Percentiles rank a stretch among this genome's conserved stretches.
phyloP scores from a whole-genome alignment of 805 yeast species.

The Myxozyma vanderwaltii region DNA sequence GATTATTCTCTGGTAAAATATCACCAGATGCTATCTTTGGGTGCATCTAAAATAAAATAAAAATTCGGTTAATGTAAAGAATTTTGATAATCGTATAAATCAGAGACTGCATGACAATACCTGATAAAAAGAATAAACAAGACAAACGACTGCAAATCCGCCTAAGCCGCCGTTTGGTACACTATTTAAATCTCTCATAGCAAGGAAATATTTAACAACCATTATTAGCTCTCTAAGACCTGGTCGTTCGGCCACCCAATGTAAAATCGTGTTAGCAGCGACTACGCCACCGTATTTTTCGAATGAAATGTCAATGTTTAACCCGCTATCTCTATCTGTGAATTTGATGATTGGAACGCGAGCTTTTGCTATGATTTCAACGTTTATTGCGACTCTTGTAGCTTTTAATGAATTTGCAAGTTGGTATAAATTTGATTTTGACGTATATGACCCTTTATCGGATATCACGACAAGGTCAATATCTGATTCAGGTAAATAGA shows the following conservation, averaged over 20 bases:
- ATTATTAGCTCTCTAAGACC: constrained; percentile 82
- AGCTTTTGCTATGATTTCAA: constrained; percentile 86
- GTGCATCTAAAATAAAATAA: constrained; percentile 50
- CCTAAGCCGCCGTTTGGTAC: constrained; percentile 95
- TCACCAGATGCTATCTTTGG: constrained; percentile 71
- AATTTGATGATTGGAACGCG: constrained; percentile 94
- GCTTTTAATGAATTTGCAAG: constrained; percentile 69
- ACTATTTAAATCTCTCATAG: constrained; percentile 74
- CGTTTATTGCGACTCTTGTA: constrained; percentile 62
- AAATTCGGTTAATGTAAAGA: background rate
- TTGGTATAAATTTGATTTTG: constrained; percentile 66
- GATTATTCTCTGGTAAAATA: constrained; percentile 68
- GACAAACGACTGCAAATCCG: constrained; percentile 88
- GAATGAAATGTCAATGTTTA: constrained; percentile 87
- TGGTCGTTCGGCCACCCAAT: constrained; percentile 73
- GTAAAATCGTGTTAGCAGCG: constrained; percentile 75
- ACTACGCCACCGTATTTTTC: constrained; percentile 78
- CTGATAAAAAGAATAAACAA: constrained; percentile 74
- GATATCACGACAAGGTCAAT: constrained; percentile 89
- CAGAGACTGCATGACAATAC: constrained; percentile 3
- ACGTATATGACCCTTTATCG: constrained; percentile 57
- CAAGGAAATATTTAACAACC: constrained; percentile 79
- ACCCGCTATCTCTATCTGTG: constrained; percentile 66
- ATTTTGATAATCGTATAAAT: background rate
- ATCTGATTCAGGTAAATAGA: constrained; percentile 92